These are phyloP conservation scores for Hypoxylon sp. DNA, from an alignment of 2,329 filamentous ascomycete genomes.

Conservation along the genomic window DNA sequence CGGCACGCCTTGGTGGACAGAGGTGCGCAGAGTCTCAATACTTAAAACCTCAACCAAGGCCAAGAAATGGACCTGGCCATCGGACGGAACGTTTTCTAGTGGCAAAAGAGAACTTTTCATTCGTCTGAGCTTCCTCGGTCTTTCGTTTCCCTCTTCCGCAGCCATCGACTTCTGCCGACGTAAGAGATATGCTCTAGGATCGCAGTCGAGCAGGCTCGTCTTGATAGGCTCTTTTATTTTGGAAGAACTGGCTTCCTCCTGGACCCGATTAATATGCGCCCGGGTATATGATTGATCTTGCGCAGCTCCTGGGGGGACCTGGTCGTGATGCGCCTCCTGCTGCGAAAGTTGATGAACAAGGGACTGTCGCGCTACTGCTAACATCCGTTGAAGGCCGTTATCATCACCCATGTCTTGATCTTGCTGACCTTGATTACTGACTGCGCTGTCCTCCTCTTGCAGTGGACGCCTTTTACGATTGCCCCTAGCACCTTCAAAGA, in stretches of 20 bases:
- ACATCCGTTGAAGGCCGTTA: slow-evolving; percentile 26
- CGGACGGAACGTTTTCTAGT: slow-evolving; percentile 47
- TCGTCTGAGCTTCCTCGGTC: slow-evolving; percentile 48
- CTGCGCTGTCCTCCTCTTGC: slow-evolving; percentile 2
- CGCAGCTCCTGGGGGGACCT: not conserved
- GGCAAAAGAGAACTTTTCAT: slow-evolving; percentile 53
- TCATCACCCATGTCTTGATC: slow-evolving; percentile 1
- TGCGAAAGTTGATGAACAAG: slow-evolving; percentile 43
- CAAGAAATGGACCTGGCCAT: slow-evolving; percentile 46
- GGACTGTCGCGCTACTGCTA: slow-evolving; percentile 35
- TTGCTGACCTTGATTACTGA: not conserved
- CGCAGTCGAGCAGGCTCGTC: slow-evolving; percentile 49
- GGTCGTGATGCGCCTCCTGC: not conserved
- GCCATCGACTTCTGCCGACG: slow-evolving; percentile 54
- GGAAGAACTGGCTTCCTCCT: slow-evolving; percentile 13
- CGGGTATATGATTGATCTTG: slow-evolving; percentile 26
- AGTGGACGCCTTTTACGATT: slow-evolving; percentile 24
- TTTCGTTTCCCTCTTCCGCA: slow-evolving; percentile 33
- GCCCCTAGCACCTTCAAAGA: slow-evolving; percentile 38
- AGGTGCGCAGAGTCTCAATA: slow-evolving; percentile 32
- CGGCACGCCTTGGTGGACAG: slow-evolving; percentile 23
- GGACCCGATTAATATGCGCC: slow-evolving; percentile 26
- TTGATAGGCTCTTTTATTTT: slow-evolving; percentile 48
- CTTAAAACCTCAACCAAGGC: slow-evolving; percentile 23
- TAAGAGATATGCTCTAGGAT: slow-evolving; percentile 55